Conservation (phyloP, 345 rosid species). For the Angophora floribunda region DNA sequence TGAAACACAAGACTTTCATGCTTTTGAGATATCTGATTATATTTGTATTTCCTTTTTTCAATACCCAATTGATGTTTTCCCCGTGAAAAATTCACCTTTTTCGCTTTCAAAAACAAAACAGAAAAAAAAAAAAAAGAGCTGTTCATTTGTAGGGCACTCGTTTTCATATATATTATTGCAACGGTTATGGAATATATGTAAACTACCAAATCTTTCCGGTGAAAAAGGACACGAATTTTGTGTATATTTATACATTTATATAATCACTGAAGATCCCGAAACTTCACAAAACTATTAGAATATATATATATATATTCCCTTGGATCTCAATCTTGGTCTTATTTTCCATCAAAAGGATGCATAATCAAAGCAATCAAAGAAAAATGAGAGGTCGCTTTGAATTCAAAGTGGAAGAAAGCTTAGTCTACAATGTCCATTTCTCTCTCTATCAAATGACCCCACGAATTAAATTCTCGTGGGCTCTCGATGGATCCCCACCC, state of each 20-base stretch:
- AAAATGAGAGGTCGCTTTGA: neutral
- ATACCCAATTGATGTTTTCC: neutral
- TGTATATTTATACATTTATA: neutral
- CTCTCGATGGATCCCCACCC: neutral
- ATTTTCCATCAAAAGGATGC: neutral
- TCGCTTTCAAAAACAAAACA: neutral
- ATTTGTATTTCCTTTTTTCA: neutral
- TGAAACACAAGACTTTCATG: too few relatives aligned
- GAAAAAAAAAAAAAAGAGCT: neutral
- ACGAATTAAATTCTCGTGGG: neutral
- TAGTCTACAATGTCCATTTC: neutral
- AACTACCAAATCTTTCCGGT: too few relatives aligned
- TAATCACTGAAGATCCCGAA: neutral
- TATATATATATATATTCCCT: neutral
- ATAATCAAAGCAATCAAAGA: neutral
- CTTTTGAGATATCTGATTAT: too few relatives aligned
- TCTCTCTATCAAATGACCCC: neutral
- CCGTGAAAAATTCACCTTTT: neutral
- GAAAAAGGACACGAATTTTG: neutral
- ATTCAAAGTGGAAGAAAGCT: neutral
- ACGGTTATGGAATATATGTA: too few relatives aligned
- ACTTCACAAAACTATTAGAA: neutral
- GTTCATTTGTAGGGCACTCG: too few relatives aligned
- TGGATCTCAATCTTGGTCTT: neutral
- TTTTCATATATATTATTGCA: too few relatives aligned